Evolutionary conservation across 176 grass and related monocot species (phyloP), one percentile per base, ranked within the genome.

Genomic region (Aegilops umbellulata): DNA sequence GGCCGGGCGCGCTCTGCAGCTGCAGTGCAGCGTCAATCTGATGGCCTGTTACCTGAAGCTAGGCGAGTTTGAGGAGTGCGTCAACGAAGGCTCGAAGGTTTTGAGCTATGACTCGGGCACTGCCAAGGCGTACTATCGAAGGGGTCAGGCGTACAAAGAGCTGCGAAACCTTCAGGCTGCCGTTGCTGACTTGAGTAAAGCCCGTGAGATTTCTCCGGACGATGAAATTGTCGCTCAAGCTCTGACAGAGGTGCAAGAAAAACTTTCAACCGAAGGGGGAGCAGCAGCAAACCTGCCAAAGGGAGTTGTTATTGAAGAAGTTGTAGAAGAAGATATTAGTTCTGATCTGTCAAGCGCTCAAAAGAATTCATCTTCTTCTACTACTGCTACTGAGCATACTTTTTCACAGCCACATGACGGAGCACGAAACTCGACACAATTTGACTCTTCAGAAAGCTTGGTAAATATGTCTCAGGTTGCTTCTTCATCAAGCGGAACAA

Each of bases 11-110:
- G 88, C 73, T 38, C 55, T 99, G 60, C 94, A 90, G 83, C 36
- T 93, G 79, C 94, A 94, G 23, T 99, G 97, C 16, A 88, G 92
- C 15, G 90, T 99, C 80, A 99, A 99, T 87, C 60, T 99, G 57
- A 99, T 99, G 97, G 90, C 94, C 4, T 99, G 97, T 69, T 99
- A 96, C 83, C 88, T 99, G 80, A 96, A 92, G 76, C 88, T 77
- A 4, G 80, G 57, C 39, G 55, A 90, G 29, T 96, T 94, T 27
- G 86, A 94, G 51, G 94, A 96, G 82, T 99, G 97, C 73, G 74
- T 99, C 36, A 66, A 61, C 8, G 94, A 99, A 91, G 97, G 97
- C 63, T 91, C 92, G 11, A 94, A 96, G 94, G 83, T 96, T 67
- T 80, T 99, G 36, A 74, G 42, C 47, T 86, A 87, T 41, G 92